These are phyloP conservation scores for Patellaria atrata DNA, from an alignment of 495 filamentous ascomycete species.

Conservation along the genomic window DNA sequence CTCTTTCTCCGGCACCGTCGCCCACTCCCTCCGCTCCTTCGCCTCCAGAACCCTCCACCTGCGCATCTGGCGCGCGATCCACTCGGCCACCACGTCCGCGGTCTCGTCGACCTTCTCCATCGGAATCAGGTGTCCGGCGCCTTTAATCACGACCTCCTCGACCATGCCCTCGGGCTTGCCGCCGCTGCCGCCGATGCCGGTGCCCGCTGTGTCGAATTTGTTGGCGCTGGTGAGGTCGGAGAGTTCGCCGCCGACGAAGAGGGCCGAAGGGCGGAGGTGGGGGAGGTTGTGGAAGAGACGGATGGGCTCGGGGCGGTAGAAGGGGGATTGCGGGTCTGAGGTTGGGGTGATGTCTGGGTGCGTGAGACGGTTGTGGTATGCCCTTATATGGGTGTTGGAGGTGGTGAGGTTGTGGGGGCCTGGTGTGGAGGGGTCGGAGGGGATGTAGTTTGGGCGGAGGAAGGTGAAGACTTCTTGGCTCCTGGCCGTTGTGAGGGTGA, in stretches of 20 bases:
- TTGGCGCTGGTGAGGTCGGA: slow-evolving; percentile 43
- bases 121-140: slow-evolving; percentile 67
- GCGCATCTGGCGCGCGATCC: slow-evolving; percentile 47
- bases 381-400: slow-evolving; percentile 21
- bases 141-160: slow-evolving; percentile 46
- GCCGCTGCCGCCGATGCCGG: slow-evolving; percentile 53
- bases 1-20: no score
- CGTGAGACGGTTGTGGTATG: slow-evolving; percentile 22
- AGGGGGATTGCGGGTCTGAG: slow-evolving; percentile 33
- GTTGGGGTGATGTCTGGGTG: slow-evolving; percentile 24
- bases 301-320: slow-evolving; percentile 63
- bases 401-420: slow-evolving; percentile 11
- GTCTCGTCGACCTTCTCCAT: slow-evolving; percentile 59
- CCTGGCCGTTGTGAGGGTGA: slow-evolving; percentile 27
- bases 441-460: slow-evolving; percentile 21
- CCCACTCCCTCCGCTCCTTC: slow-evolving; percentile 41
- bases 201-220: slow-evolving; percentile 51
- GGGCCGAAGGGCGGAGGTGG: slow-evolving; percentile 55
- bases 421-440: slow-evolving; percentile 2
- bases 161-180: slow-evolving; percentile 54
- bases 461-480: slow-evolving; percentile 32
- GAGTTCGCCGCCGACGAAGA: slow-evolving; percentile 65
- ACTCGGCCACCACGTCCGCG: slow-evolving; percentile 42
- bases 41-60: slow-evolving; percentile 51
- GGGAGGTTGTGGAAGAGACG: slow-evolving; percentile 50